A percentile compares a stretch with the other conserved stretches of the same genome.
phyloP scores from a whole-genome alignment of 2,329 filamentous ascomycete species.

The Colletotrichum sp. region DNA sequence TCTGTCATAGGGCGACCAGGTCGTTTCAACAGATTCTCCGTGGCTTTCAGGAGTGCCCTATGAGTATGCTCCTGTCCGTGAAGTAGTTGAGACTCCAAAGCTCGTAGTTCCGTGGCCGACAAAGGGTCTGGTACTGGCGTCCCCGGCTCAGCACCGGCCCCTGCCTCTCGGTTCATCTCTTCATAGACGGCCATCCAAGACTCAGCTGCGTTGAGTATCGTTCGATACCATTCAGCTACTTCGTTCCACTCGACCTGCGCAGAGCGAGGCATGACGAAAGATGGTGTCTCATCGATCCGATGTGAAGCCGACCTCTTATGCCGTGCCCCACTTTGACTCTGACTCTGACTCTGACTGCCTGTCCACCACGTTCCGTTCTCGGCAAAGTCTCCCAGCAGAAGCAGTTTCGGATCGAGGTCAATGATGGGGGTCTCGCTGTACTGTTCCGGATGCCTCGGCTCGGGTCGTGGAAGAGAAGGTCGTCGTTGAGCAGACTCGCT shows the following conservation, averaged over 20 bases:
- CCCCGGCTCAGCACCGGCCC: conserved; percentile 20
- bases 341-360: conserved; percentile 70
- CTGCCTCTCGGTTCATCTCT: conserved; percentile 44
- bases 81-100: conserved; percentile 52
- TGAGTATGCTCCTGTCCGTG: conserved; percentile 72
- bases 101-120: conserved; percentile 40
- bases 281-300: conserved; percentile 34
- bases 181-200: conserved; percentile 68
- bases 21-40: conserved; percentile 79
- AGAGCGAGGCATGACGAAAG: conserved; percentile 60
- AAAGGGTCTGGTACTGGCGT: conserved; percentile 15
- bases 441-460: conserved; percentile 36
- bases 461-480: conserved; percentile 36
- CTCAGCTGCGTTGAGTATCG: conserved; percentile 70
- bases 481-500: conserved; percentile 32
- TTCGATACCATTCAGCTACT: conserved; percentile 75
- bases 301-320: conserved; percentile 36
- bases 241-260: conserved; percentile 79
- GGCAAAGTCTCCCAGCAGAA: conserved; percentile 76
- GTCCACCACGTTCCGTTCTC: conserved; percentile 88
- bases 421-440: conserved; percentile 49
- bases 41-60: conserved; percentile 75
- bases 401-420: conserved; percentile 75
- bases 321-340: conserved; percentile 41
- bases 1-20: conserved; percentile 73